Conservation (phyloP, 2,329 filamentous ascomycete genomes). For the Chalara sp. region DNA sequence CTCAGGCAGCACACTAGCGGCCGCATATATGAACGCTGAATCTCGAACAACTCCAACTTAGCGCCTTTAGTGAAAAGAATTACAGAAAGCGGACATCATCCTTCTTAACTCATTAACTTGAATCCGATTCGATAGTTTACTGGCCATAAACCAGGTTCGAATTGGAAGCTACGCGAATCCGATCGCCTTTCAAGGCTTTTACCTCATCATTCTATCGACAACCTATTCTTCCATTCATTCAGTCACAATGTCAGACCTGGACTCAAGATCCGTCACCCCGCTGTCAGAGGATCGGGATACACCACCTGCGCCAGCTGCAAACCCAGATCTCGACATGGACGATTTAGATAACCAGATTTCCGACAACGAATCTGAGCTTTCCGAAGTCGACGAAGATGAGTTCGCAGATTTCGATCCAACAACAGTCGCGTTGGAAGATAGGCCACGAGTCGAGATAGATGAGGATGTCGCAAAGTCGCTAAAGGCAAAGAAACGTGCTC, state of each 20-base stretch:
- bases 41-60: too few relatives aligned
- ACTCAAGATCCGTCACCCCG: conserved; percentile 17
- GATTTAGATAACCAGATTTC: conserved; percentile 28
- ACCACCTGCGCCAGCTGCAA: conserved; percentile 14
- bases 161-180: too few relatives aligned
- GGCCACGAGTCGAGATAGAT: conserved; percentile 56
- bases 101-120: too few relatives aligned
- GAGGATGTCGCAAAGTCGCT: conserved; percentile 57
- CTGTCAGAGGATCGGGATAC: conserved; percentile 18
- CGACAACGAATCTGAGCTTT: conserved; percentile 47
- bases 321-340: conserved; percentile 24
- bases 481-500: conserved; percentile 58
- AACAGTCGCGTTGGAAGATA: conserved; percentile 55
- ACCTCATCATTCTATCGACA: too few relatives aligned
- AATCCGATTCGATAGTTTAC: too few relatives aligned
- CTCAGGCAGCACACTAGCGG: background rate
- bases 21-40: background rate
- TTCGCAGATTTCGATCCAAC: conserved; percentile 64
- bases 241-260: conserved; percentile 22
- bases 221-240: too few relatives aligned
- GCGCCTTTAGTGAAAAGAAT: too few relatives aligned
- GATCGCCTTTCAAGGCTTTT: too few relatives aligned
- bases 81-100: too few relatives aligned
- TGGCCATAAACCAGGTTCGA: too few relatives aligned
- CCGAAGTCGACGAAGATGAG: conserved; percentile 63